Evolutionary conservation across 441 rosid genomes (phyloP), one percentile per base, ranked within the genome.

Genomic region (Brassica hybrid): DNA sequence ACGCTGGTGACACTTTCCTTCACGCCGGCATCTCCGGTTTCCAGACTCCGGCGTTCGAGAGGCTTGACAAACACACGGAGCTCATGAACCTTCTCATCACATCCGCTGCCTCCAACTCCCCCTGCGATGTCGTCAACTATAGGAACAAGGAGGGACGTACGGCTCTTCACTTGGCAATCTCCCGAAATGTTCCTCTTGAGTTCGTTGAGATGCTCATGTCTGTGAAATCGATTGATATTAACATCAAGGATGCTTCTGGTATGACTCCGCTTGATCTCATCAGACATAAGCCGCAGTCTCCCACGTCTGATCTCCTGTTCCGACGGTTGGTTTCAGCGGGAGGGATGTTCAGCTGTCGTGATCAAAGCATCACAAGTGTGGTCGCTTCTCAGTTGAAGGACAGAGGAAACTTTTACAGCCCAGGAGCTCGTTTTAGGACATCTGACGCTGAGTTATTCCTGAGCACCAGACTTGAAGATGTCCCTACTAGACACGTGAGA

Each of bases 211-310:
- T 95, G 62, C 87, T 95, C 73, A 95, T 95, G 98, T 86, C 91
- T 45, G 94, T 91, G 34, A 72, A 63, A 59, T 86, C 88, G 1
- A 90, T 93, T 21, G 66, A 95, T 73, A 89, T 95, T 30, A 95
- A 95, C 81, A 76, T 81, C 38, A 79, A 85, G 1, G 96, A 90
- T 75, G 82, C 81, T 27, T 82, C 90, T 75, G 96, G 93, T 72
- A 80, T 93, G 97, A 95, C 98, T 62, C 90, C 94, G 0, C 97
- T 95, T 5, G 98, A 95, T 87, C 89, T 95, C 10, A 93, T 95
- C 18, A 88, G 84, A 82, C 94, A 84, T 72, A 76, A 86, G 62
- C 98, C 98, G 3, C 81, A 71, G n/a, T 88, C 93, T 82, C 89
- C 90, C 1, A 88, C 97, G 1, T 95, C 94, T 0, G 98, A 95